phyloP scores from a whole-genome alignment of 2,329 filamentous ascomycete genomes.

The Penicillium sumatraense region DNA sequence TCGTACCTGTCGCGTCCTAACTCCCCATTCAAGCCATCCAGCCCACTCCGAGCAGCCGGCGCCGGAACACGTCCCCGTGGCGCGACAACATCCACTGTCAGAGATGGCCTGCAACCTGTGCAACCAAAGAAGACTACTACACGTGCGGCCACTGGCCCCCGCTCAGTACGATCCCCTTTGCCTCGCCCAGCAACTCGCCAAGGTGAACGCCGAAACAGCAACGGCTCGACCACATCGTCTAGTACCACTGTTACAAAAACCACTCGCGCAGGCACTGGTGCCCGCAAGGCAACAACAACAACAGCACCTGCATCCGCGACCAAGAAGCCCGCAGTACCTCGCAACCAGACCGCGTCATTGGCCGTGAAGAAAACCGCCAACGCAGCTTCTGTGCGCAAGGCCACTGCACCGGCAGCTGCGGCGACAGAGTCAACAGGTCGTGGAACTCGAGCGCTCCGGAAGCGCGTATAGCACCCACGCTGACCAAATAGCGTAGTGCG shows the following conservation, averaged over 20 bases:
- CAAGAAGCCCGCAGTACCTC: conserved; percentile 33
- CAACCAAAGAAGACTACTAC: conserved; percentile 37
- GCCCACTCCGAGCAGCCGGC: conserved; percentile 40
- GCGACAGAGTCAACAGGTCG: conserved; percentile 35
- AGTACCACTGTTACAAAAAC: conserved; percentile 44
- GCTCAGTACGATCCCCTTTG: conserved; percentile 33
- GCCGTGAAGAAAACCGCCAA: conserved; percentile 41
- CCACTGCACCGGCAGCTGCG: conserved; percentile 32
- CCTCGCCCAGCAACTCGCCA: conserved; percentile 46
- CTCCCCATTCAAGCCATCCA: conserved; percentile 65
- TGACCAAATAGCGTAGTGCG: not conserved
- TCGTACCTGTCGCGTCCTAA: conserved; percentile 62
- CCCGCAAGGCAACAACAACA: conserved; percentile 37
- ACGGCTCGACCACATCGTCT: conserved; percentile 42
- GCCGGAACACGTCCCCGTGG: conserved; percentile 26
- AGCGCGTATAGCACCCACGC: conserved; percentile 36
- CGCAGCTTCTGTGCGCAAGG: conserved; percentile 37
- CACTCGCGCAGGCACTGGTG: conserved; percentile 30
- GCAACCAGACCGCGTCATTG: conserved; percentile 37
- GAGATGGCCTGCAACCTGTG: conserved; percentile 31
- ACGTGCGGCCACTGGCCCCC: conserved; percentile 35
- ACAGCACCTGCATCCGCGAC: conserved; percentile 30
- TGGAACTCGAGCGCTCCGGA: conserved; percentile 47
- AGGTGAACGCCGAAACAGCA: conserved; percentile 43
- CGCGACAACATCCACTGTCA: conserved; percentile 31